Evolutionary conservation across 2,329 filamentous ascomycete species (phyloP), one percentile per base, ranked within the genome.

Genomic region (Ophiostoma australiae): DNA sequence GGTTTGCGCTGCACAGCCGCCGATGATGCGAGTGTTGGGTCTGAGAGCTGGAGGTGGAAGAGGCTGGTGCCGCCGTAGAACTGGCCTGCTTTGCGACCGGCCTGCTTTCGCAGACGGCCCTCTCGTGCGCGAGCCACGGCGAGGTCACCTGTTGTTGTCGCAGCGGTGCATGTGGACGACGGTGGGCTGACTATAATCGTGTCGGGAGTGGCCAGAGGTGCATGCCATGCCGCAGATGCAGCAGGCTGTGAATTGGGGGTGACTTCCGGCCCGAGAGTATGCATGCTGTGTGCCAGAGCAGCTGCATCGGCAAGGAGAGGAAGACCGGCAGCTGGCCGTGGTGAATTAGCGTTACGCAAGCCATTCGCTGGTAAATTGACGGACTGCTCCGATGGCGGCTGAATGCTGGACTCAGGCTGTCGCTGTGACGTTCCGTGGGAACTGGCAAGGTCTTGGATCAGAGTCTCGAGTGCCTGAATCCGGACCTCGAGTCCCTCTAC

Each of bases 61-160:
- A 83, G 78, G 72, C 82, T 84, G 20, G 82, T 84, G 20, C 82
- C 79, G 8, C 83, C 83, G 75, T 82, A 85, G 76, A 84, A 84
- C 71, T 84, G 82, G 3, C 81, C 77, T 6, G 80, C 78, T 55
- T 79, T 81, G 23, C 81, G 80, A 55, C 79, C 78, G 67, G 76
- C 75, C 7, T 77, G 76, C 71, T 78, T 80, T 44, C 79, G 78
- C 67, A 82, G 76, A 23, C 81, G 80, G 4, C 82, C 79, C 33
- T 80, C 76, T 4, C 55, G 10, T 33, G 55, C 55, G 11, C 55
- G 55, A 1, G 55, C 55, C 13, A 61, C 55, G 23, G n/a, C 55
- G 11, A 61, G 55, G 55, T 61, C 55, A 13, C 55, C 55, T 15
- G 55, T 61, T 5, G 55, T 61, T 33, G 52, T 55, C 27, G n/a